Conservation (phyloP, 257 asterid species). For the Linaria vulgaris region DNA sequence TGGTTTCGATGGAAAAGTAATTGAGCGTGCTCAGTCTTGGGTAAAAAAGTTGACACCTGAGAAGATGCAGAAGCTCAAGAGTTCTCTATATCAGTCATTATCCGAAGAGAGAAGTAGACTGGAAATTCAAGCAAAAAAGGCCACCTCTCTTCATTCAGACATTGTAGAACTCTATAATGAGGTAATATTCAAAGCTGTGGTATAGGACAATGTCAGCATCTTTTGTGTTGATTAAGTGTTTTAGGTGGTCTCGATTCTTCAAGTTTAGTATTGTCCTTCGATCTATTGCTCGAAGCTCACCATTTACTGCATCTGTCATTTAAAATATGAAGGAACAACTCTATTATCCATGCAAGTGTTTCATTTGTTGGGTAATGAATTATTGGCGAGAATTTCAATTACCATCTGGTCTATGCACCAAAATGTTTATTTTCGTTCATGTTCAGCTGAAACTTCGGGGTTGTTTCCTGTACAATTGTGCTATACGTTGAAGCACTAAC, state of each 20-base stretch:
- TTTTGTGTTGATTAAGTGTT: background rate
- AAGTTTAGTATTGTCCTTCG: conserved; percentile 1
- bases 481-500: background rate
- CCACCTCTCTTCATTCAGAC: conserved; percentile 63
- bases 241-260: conserved; percentile 8
- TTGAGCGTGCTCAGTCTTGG: conserved; percentile 73
- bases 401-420: too few species aligned
- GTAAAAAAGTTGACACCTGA: conserved; percentile 74
- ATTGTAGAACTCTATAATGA: conserved; percentile 55
- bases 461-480: too few species aligned
- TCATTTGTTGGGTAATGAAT: too few species aligned
- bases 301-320: background rate
- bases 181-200: conserved; percentile 43
- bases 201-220: background rate
- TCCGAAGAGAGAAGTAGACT: conserved; percentile 69
- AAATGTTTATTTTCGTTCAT: too few species aligned
- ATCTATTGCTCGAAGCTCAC: conserved; percentile 9
- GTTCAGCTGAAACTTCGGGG: too few species aligned
- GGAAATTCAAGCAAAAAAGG: conserved; percentile 61
- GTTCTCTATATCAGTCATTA: conserved; percentile 69
- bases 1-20: conserved; percentile 66
- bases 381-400: too few species aligned
- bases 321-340: conserved; percentile 2
- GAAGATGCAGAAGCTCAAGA: conserved; percentile 73
- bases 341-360: background rate